phyloP scores from a whole-genome alignment of 495 filamentous ascomycete genomes.

The Letharia lupina region DNA sequence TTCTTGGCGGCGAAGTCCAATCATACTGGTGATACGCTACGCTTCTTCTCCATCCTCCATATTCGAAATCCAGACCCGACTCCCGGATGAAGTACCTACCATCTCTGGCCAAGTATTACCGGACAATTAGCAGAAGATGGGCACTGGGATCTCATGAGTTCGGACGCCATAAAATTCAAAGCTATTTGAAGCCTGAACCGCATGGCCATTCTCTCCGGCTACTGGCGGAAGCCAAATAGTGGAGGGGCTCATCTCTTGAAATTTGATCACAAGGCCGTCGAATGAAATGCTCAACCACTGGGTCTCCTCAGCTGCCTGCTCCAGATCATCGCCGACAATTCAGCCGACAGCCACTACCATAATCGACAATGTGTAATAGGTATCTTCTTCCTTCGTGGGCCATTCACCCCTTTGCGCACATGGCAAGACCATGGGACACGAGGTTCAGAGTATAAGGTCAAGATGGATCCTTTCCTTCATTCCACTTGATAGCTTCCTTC shows the following conservation, averaged over 20 bases:
- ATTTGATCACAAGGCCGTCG: constrained; percentile 14
- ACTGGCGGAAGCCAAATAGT: constrained; percentile 14
- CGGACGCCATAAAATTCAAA: background rate
- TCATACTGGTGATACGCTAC: background rate
- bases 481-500: constrained; percentile 12
- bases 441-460: constrained; percentile 9
- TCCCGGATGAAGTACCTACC: background rate
- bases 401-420: constrained; percentile 15
- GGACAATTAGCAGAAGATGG: background rate
- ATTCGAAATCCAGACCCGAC: background rate
- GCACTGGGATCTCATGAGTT: background rate
- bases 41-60: background rate
- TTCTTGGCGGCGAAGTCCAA: background rate
- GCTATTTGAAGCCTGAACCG: background rate
- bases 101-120: background rate
- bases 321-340: constrained; percentile 19
- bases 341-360: constrained; percentile 7
- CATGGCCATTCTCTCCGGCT: constrained; percentile 7
- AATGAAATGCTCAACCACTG: constrained; percentile 15
- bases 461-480: constrained; percentile 7
- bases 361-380: background rate
- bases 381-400: background rate
- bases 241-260: constrained; percentile 5
- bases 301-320: constrained; percentile 19
- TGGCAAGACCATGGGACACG: constrained; percentile 17